Evolutionary conservation across 129 eudicot genomes (phyloP).

Genomic region (Chrysanthemum makinoi): DNA sequence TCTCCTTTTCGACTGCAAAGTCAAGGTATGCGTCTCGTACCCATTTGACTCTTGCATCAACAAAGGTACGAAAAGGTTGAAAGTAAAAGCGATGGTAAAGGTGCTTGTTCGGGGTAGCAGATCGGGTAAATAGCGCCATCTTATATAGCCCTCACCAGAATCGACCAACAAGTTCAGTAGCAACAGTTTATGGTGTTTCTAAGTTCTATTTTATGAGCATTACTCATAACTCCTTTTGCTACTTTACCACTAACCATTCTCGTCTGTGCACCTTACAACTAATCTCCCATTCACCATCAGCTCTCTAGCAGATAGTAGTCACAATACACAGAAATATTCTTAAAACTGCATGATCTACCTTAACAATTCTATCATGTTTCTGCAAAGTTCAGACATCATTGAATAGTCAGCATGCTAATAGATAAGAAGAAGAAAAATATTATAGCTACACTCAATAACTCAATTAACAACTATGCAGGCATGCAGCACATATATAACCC

Average conservation of each 20-base stretch:
- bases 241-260: too few species aligned
- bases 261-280: too few species aligned
- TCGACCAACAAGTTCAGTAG: constrained; percentile 8
- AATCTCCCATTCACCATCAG: too few species aligned
- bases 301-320: background rate
- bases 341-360: background rate
- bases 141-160: constrained; percentile 3
- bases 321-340: background rate
- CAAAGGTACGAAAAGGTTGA: constrained; percentile 55
- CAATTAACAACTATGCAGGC: background rate
- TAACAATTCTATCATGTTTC: background rate
- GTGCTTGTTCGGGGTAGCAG: constrained; percentile 14
- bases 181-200: too few species aligned
- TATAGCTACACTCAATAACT: background rate
- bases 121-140: constrained; percentile 26
- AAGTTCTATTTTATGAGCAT: too few species aligned
- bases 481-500: constrained; percentile 1
- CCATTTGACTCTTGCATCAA: constrained; percentile 84
- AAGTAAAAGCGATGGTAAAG: constrained; percentile 22
- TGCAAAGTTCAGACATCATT: constrained; percentile 11
- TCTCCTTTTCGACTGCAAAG: constrained; percentile 64
- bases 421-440: background rate
- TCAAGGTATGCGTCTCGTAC: constrained; percentile 85
- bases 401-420: constrained; percentile 16
- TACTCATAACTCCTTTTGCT: too few species aligned